phyloP scores from a whole-genome alignment of 805 yeast genomes.

The Nakazawaea ishiwadae region DNA sequence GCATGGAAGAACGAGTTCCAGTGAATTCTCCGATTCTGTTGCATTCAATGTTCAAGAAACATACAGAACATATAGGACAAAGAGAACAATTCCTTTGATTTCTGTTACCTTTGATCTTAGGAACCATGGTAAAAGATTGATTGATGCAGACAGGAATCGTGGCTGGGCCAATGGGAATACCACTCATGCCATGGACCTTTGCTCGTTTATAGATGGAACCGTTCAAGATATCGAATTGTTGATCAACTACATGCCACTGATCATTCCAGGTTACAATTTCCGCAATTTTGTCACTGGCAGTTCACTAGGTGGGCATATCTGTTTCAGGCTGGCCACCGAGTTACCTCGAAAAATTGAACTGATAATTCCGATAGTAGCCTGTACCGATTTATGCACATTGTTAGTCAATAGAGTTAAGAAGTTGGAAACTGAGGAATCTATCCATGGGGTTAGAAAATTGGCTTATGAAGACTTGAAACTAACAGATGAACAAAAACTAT shows the following conservation, averaged over 20 bases:
- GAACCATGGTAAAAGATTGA: conserved; percentile 49
- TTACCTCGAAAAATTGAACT: conserved; percentile 33
- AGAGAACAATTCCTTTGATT: conserved; percentile 26
- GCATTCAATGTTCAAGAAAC: conserved; percentile 33
- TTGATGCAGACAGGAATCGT: conserved; percentile 30
- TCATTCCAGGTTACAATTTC: conserved; percentile 23
- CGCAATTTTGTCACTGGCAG: conserved; percentile 42
- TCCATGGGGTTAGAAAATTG: conserved; percentile 8
- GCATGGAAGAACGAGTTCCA: conserved; percentile 41
- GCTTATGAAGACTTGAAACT: conserved; percentile 14
- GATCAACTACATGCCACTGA: conserved; percentile 38
- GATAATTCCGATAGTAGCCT: conserved; percentile 48
- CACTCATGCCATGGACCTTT: conserved; percentile 48
- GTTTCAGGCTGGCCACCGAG: conserved; percentile 37
- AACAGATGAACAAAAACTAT: conserved; percentile 6
- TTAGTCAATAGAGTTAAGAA: conserved; percentile 33
- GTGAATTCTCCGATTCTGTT: conserved; percentile 32
- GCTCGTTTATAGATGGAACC: conserved; percentile 41
- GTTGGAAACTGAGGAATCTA: not conserved
- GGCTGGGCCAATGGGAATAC: conserved; percentile 45
- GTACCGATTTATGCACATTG: conserved; percentile 40
- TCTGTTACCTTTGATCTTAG: conserved; percentile 48
- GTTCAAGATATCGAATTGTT: conserved; percentile 39
- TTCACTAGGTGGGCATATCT: conserved; percentile 56
- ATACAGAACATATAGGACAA: conserved; percentile 17